These are phyloP conservation scores for Colletotrichum spaethianum DNA, from an alignment of 2,329 filamentous ascomycete species.

Conservation along the genomic window DNA sequence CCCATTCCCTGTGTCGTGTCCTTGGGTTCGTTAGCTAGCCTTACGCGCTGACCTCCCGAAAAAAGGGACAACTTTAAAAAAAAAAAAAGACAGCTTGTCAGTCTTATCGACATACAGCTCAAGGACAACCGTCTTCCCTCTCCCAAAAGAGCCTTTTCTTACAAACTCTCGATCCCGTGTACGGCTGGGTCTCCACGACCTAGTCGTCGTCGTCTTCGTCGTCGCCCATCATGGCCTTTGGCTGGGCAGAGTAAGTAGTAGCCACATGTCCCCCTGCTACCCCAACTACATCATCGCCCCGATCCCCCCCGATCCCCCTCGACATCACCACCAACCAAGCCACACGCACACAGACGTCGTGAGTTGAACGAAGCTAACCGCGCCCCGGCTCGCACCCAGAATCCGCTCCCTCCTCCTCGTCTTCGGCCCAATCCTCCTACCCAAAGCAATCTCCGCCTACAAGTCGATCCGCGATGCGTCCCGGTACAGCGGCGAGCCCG, in stretches of 20 bases:
- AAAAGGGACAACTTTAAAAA: no score
- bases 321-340: background rate
- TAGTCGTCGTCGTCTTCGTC: constrained; percentile 9
- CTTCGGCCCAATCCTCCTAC: constrained; percentile 80
- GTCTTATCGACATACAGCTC: constrained; percentile 13
- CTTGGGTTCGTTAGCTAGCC: constrained; percentile 16
- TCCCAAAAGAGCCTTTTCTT: background rate
- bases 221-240: constrained; percentile 44
- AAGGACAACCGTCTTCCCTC: background rate
- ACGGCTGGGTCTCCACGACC: background rate
- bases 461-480: constrained; percentile 66
- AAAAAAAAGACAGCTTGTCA: constrained; percentile 18
- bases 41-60: constrained; percentile 18
- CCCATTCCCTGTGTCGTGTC: background rate
- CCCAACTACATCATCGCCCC: background rate
- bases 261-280: constrained; percentile 6
- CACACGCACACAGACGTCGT: background rate
- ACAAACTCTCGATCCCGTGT: background rate
- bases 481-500: constrained; percentile 58
- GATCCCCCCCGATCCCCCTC: no score
- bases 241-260: constrained; percentile 41
- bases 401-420: constrained; percentile 71
- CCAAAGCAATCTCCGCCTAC: constrained; percentile 76
- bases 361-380: background rate
- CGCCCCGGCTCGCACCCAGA: constrained; percentile 48